Evolutionary conservation across 495 filamentous ascomycete genomes (phyloP).

Genomic region (Lentithecium fluviatile): DNA sequence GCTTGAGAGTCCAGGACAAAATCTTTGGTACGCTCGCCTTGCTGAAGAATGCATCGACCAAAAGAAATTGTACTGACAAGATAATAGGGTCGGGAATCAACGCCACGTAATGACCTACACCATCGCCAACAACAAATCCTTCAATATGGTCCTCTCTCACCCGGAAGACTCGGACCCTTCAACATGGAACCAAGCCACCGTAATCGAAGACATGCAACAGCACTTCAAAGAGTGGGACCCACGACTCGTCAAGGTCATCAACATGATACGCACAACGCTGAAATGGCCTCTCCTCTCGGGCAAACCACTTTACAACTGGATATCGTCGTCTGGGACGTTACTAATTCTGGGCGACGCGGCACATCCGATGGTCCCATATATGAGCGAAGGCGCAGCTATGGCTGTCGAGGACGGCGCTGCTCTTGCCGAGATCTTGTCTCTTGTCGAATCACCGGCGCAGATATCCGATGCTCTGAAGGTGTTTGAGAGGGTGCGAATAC

Average conservation of each 20-base stretch:
- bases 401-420: conserved; percentile 45
- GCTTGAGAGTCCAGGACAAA: conserved; percentile 44
- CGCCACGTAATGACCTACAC: conserved; percentile 36
- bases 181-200: conserved; percentile 33
- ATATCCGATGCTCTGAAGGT: conserved; percentile 23
- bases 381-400: conserved; percentile 51
- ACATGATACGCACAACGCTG: conserved; percentile 43
- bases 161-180: conserved; percentile 25
- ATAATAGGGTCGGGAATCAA: conserved; percentile 26
- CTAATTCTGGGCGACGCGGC: conserved; percentile 52
- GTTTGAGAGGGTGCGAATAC: conserved; percentile 33
- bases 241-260: conserved; percentile 44
- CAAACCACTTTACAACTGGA: conserved; percentile 41
- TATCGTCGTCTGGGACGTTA: conserved; percentile 32
- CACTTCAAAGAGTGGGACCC: conserved; percentile 50
- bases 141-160: conserved; percentile 39
- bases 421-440: conserved; percentile 34
- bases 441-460: neutral
- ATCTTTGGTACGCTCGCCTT: conserved; percentile 42
- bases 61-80: too few relatives aligned
- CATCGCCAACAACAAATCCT: conserved; percentile 27
- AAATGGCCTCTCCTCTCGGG: conserved; percentile 49
- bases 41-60: too few relatives aligned
- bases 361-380: conserved; percentile 54
- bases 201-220: conserved; percentile 30